Evolutionary conservation across 2,329 filamentous ascomycete species (phyloP).

Genomic region (Cladosporium sp.): DNA sequence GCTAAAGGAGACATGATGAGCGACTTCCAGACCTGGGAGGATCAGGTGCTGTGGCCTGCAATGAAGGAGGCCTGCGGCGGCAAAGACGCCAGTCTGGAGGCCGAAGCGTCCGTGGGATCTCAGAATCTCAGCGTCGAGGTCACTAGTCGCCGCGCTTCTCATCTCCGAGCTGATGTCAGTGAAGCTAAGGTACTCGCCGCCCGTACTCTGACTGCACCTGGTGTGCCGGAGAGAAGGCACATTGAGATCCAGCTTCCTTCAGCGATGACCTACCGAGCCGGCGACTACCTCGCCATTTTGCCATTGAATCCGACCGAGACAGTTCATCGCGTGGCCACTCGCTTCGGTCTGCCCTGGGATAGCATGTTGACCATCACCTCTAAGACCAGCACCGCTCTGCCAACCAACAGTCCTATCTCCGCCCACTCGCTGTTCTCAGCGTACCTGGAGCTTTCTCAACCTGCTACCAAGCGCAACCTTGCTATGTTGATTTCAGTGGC

Average conservation of each 20-base stretch:
- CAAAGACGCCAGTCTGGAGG: conserved; percentile 13
- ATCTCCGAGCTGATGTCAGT: conserved; percentile 57
- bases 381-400: conserved; percentile 62
- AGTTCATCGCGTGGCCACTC: conserved; percentile 56
- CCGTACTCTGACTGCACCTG: conserved; percentile 45
- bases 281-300: conserved; percentile 70
- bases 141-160: conserved; percentile 49
- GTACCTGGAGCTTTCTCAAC: conserved; percentile 68
- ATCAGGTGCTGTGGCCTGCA: conserved; percentile 49
- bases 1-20: conserved; percentile 60
- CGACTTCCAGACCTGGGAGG: conserved; percentile 63
- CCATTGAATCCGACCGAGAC: conserved; percentile 61
- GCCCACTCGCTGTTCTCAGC: conserved; percentile 59
- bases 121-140: conserved; percentile 47
- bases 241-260: conserved; percentile 40
- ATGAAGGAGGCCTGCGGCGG: conserved; percentile 38
- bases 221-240: conserved; percentile 52
- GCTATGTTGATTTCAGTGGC: conserved; percentile 45
- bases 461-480: conserved; percentile 61
- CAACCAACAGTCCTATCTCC: conserved; percentile 54
- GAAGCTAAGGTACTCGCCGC: conserved; percentile 55
- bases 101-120: conserved; percentile 12
- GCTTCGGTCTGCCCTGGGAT: conserved; percentile 65
- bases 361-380: conserved; percentile 36
- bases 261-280: conserved; percentile 58